A percentile compares a stretch with the other conserved stretches of the same genome.
Evolutionary conservation across 1,284 basidiomycete genomes (phyloP).

Genomic region (Irpex lacteus): DNA sequence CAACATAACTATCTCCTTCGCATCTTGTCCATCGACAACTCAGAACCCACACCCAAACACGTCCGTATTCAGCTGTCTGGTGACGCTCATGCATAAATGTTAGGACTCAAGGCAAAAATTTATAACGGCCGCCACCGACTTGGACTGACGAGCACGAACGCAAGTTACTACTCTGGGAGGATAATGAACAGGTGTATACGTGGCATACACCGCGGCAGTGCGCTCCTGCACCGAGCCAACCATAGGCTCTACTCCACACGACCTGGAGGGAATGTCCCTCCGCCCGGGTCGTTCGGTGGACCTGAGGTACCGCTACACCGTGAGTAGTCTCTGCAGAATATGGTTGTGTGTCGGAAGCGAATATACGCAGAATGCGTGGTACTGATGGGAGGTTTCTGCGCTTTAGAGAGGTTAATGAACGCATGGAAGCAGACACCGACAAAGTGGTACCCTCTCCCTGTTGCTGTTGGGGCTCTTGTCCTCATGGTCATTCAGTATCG

Average conservation of each 20-base stretch:
- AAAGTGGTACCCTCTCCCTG: slow-evolving; percentile 94
- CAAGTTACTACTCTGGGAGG: slow-evolving; percentile 10
- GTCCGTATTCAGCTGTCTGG: background rate
- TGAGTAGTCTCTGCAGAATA: slow-evolving; percentile 3
- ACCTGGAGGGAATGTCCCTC: slow-evolving; percentile 8
- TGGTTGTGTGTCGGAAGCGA: background rate
- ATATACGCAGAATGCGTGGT: background rate
- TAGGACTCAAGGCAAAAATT: slow-evolving; percentile 16
- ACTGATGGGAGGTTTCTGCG: background rate
- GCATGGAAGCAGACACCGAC: slow-evolving; percentile 91
- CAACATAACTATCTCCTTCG: background rate
- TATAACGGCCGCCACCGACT: slow-evolving; percentile 14
- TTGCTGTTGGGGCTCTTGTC: slow-evolving; percentile 87
- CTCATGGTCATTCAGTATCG: slow-evolving; percentile 83
- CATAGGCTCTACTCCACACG: slow-evolving; percentile 14
- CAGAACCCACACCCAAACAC: too few relatives aligned
- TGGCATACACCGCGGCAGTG: slow-evolving; percentile 14
- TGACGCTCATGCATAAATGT: slow-evolving; percentile 15
- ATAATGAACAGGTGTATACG: slow-evolving; percentile 15
- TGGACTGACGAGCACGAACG: slow-evolving; percentile 7
- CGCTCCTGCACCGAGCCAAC: slow-evolving; percentile 11
- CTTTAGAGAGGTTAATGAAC: slow-evolving; percentile 44
- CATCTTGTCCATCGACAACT: too few relatives aligned
- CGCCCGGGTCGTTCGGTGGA: slow-evolving; percentile 16
- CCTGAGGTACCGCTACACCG: slow-evolving; percentile 13